A percentile compares a stretch with the other conserved stretches of the same genome.
Evolutionary conservation across 495 filamentous ascomycete species (phyloP).

Genomic region (Neurospora sp.): DNA sequence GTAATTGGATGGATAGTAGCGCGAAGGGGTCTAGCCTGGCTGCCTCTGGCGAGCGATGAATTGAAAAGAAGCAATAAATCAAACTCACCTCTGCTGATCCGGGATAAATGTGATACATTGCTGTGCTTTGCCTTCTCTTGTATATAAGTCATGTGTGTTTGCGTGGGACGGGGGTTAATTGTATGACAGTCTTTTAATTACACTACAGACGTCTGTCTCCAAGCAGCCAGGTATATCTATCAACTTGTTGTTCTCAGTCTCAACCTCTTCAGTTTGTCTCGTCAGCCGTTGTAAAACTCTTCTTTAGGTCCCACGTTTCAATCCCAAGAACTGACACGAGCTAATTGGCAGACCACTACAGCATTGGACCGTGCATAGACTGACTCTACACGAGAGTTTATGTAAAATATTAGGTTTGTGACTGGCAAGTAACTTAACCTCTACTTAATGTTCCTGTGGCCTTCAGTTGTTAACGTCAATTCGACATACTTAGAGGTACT

Average conservation of each 20-base stretch:
- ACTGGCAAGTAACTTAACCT: too few relatives aligned
- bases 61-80: not conserved
- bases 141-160: not conserved
- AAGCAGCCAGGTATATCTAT: not conserved
- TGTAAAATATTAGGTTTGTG: too few relatives aligned
- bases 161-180: not conserved
- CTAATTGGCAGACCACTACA: not conserved
- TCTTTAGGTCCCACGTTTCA: too few relatives aligned
- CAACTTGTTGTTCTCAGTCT: not conserved
- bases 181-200: not conserved
- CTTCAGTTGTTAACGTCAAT: too few relatives aligned
- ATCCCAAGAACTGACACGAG: not conserved
- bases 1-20: not conserved
- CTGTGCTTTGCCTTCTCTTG: not conserved
- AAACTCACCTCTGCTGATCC: not conserved
- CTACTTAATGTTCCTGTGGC: too few relatives aligned
- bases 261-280: not conserved
- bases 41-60: not conserved
- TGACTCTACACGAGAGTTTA: not conserved
- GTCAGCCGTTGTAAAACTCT: not conserved
- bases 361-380: not conserved
- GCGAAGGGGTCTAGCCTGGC: not conserved
- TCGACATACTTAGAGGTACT: too few relatives aligned
- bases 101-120: not conserved
- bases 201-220: not conserved